phyloP scores from a whole-genome alignment of 2,329 filamentous ascomycete genomes.

The Capronia americana region DNA sequence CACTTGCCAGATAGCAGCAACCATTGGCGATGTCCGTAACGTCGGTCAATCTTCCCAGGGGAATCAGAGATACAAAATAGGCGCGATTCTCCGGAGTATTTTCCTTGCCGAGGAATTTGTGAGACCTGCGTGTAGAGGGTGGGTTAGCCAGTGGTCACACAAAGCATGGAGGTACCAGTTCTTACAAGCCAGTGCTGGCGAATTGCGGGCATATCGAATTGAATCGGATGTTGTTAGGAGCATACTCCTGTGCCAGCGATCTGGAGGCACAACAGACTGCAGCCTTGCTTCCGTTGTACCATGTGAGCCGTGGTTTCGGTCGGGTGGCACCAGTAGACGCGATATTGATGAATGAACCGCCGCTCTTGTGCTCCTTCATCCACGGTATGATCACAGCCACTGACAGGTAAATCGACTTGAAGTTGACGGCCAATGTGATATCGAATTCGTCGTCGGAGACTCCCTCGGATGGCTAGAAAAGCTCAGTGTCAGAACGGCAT shows the following conservation, averaged over 20 bases:
- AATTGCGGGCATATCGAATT: constrained; percentile 74
- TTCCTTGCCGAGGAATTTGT: too few relatives aligned
- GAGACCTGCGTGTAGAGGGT: too few relatives aligned
- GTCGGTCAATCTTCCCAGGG: too few relatives aligned
- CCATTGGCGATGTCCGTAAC: too few relatives aligned
- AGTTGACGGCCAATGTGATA: too few relatives aligned
- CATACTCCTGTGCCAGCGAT: constrained; percentile 75
- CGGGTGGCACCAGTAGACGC: constrained; percentile 30
- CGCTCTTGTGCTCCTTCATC: constrained; percentile 27
- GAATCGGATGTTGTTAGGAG: constrained; percentile 72
- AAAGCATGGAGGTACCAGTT: too few relatives aligned
- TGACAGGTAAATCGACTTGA: constrained; percentile 34
- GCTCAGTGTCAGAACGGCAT: too few relatives aligned
- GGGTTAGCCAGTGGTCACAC: too few relatives aligned
- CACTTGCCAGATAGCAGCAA: constrained; percentile 70
- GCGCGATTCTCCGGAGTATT: too few relatives aligned
- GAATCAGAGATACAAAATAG: too few relatives aligned
- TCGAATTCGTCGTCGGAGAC: too few relatives aligned
- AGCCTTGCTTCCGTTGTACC: constrained; percentile 67
- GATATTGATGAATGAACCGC: constrained; percentile 32
- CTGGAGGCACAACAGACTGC: constrained; percentile 69
- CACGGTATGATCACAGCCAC: constrained; percentile 33
- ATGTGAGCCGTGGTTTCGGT: constrained; percentile 31
- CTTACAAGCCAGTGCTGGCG: constrained; percentile 66
- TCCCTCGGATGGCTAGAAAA: too few relatives aligned